Conservation (phyloP, 768 basidiomycete species). For the Ramaria sp. region DNA sequence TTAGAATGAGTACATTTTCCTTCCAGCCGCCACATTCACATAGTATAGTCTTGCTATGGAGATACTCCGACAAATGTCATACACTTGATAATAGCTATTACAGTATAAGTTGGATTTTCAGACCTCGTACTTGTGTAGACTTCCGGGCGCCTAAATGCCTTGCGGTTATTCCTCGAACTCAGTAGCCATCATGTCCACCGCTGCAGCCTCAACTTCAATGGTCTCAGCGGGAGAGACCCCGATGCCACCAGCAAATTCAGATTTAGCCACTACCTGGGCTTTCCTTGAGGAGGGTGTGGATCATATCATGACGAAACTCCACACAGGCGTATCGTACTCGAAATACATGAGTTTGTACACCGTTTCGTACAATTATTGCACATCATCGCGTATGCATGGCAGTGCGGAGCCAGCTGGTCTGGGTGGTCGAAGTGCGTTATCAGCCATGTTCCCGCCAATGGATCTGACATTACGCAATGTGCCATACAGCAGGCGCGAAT, state of each 20-base stretch:
- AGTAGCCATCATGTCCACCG: neutral
- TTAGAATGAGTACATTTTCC: no score
- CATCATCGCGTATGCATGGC: constrained; percentile 45
- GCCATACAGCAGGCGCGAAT: constrained; percentile 67
- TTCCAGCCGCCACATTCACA: no score
- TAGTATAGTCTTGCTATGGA: no score
- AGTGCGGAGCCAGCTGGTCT: constrained; percentile 21
- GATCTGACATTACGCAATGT: neutral
- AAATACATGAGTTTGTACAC: constrained; percentile 87
- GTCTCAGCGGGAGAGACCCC: constrained; percentile 14
- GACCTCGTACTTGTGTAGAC: no score
- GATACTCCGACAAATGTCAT: no score
- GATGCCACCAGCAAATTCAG: constrained; percentile 58
- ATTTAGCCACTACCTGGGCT: constrained; percentile 77
- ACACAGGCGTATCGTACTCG: constrained; percentile 81
- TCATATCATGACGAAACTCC: constrained; percentile 86
- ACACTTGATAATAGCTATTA: no score
- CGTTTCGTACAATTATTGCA: constrained; percentile 97
- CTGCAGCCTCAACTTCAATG: neutral
- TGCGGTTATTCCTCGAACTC: neutral
- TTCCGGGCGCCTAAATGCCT: neutral
- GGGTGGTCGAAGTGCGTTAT: constrained; percentile 8
- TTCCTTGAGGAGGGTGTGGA: constrained; percentile 73
- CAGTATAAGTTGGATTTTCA: no score
- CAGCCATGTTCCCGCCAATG: neutral